Evolutionary conservation across 192 early-diverging fungal genomes (phyloP).

Genomic region (Powellomyces hirtus): DNA sequence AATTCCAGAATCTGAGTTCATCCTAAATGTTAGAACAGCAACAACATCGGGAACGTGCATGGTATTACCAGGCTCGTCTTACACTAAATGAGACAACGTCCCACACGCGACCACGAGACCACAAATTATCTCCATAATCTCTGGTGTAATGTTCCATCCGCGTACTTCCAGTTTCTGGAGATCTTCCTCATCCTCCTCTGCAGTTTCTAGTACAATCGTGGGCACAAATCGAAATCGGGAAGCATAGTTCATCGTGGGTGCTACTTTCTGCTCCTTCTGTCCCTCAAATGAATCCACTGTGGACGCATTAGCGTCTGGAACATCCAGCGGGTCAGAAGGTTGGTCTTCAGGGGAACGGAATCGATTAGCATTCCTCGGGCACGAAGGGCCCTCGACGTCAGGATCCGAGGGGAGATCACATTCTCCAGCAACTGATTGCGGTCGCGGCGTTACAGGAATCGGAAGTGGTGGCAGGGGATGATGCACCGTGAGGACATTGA

Average conservation of each 20-base stretch:
- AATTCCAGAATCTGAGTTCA: conserved; percentile 48
- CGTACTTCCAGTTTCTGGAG: conserved; percentile 44
- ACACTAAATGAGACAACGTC: conserved; percentile 36
- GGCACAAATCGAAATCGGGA: conserved; percentile 46
- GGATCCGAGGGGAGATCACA: background rate
- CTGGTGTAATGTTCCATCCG: conserved; percentile 40
- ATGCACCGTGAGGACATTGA: conserved; percentile 34
- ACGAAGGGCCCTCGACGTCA: background rate
- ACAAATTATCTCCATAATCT: conserved; percentile 30
- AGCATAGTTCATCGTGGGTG: conserved; percentile 20
- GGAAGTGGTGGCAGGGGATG: conserved; percentile 47
- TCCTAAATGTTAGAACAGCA: background rate
- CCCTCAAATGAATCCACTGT: background rate
- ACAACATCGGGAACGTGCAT: too few relatives aligned
- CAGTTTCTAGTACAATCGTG: conserved; percentile 39
- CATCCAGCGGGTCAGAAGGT: too few relatives aligned
- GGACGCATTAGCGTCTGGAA: background rate
- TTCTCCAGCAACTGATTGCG: background rate
- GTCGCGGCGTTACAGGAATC: conserved; percentile 20
- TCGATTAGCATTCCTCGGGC: too few relatives aligned
- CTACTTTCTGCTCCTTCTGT: background rate
- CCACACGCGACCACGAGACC: conserved; percentile 23
- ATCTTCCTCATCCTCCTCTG: conserved; percentile 42
- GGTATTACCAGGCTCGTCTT: conserved; percentile 17
- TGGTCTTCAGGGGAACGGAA: too few relatives aligned